Conservation (phyloP, 176 grass and related monocot species). For the Avena atlantica region DNA sequence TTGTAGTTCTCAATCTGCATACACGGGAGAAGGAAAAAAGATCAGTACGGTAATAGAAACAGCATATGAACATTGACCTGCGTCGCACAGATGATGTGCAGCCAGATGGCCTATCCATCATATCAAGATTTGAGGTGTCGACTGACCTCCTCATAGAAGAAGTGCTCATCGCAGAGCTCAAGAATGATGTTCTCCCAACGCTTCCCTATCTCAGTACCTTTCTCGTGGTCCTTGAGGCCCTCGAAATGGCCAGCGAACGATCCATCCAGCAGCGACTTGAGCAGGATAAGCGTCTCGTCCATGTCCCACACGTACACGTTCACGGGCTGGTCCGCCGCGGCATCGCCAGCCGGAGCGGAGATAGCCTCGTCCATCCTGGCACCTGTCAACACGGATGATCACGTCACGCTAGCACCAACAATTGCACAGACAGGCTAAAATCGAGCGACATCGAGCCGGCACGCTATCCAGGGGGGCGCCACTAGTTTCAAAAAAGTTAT, state of each 20-base stretch:
- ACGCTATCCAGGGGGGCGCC: background rate
- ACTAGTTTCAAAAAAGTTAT: background rate
- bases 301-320: conserved; percentile 93
- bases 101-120: background rate
- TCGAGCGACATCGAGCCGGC: background rate
- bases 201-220: conserved; percentile 73
- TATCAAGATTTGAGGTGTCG: conserved; percentile 17
- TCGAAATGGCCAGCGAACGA: conserved; percentile 69
- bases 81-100: background rate
- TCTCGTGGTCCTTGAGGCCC: conserved; percentile 71
- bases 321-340: conserved; percentile 29
- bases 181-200: conserved; percentile 89
- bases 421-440: background rate
- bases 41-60: conserved; percentile 20
- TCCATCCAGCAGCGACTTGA: conserved; percentile 87
- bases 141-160: conserved; percentile 91
- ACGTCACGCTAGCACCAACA: background rate
- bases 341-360: conserved; percentile 13
- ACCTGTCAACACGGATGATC: background rate
- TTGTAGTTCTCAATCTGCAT: conserved; percentile 94
- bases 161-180: conserved; percentile 77
- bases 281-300: conserved; percentile 95
- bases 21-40: conserved; percentile 18
- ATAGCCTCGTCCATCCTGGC: conserved; percentile 36
- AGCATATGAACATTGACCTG: background rate